Conservation (phyloP, 306 rosid genomes). For the Quercus rubra region DNA sequence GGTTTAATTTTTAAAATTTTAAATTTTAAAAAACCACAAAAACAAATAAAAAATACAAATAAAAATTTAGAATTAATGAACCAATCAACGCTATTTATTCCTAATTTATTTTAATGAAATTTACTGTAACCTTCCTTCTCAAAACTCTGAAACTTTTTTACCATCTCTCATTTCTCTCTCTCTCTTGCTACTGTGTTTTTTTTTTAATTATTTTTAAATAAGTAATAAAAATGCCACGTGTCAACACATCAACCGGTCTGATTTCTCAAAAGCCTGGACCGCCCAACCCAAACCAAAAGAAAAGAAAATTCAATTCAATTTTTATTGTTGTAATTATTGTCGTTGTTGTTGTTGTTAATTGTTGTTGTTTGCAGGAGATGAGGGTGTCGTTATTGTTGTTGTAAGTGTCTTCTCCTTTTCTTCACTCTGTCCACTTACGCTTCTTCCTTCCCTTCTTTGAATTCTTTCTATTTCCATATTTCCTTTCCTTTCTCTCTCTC, state of each 20-base stretch:
- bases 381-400: slow-evolving; percentile 10
- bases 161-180: too few species aligned
- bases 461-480: too few species aligned
- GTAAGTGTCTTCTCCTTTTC: slow-evolving; percentile 32
- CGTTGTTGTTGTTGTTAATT: neutral
- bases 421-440: slow-evolving; percentile 44
- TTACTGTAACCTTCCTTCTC: neutral
- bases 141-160: too few species aligned
- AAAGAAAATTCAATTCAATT: too few species aligned
- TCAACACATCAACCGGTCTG: too few species aligned
- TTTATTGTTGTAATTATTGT: neutral
- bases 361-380: slow-evolving; percentile 12
- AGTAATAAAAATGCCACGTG: neutral
- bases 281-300: neutral
- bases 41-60: neutral
- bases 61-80: neutral
- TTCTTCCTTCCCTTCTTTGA: slow-evolving; percentile 16
- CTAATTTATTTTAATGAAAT: neutral
- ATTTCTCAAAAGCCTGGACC: neutral
- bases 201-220: neutral
- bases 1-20: too few species aligned
- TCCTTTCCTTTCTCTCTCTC: neutral
- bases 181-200: neutral
- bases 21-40: neutral
- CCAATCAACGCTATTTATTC: too few species aligned